A percentile compares a stretch with the other conserved stretches of the same genome.
Conservation (phyloP, 208 protist genomes). For the Wallacemonas sp. region DNA sequence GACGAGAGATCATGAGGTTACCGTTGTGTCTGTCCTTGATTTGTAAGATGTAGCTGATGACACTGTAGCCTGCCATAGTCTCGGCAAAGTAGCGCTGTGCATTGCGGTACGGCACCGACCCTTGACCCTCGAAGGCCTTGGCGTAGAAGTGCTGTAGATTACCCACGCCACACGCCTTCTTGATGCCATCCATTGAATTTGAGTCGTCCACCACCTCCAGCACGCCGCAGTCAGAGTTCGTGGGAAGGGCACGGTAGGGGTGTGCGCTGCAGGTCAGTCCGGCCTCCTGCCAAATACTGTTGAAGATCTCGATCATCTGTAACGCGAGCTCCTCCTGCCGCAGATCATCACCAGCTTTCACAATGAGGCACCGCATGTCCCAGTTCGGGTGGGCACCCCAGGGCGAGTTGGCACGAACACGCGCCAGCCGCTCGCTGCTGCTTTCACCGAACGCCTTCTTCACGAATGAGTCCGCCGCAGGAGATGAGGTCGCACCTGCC, state of each 20-base stretch:
- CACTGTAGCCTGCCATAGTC: conserved; percentile 94
- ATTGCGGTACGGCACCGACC: conserved; percentile 44
- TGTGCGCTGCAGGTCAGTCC: conserved; percentile 73
- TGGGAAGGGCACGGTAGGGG: conserved; percentile 85
- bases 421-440: conserved; percentile 37
- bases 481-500: not conserved
- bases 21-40: conserved; percentile 96
- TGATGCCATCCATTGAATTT: conserved; percentile 90
- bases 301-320: conserved; percentile 88
- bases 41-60: conserved; percentile 94
- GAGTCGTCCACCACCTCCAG: conserved; percentile 90
- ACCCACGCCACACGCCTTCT: conserved; percentile 70
- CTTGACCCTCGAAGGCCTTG: conserved; percentile 66
- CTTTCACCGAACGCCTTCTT: conserved; percentile 71
- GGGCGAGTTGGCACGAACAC: conserved; percentile 56
- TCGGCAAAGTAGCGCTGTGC: conserved; percentile 94
- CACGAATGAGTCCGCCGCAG: conserved; percentile 19
- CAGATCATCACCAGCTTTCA: conserved; percentile 93
- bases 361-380: conserved; percentile 81
- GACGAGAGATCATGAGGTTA: conserved; percentile 92
- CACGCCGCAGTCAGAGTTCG: conserved; percentile 74
- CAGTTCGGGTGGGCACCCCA: conserved; percentile 89
- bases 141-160: conserved; percentile 83
- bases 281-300: conserved; percentile 85
- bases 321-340: conserved; percentile 93